phyloP scores from a whole-genome alignment of 2,329 filamentous ascomycete species.

The Alternaria longipes region DNA sequence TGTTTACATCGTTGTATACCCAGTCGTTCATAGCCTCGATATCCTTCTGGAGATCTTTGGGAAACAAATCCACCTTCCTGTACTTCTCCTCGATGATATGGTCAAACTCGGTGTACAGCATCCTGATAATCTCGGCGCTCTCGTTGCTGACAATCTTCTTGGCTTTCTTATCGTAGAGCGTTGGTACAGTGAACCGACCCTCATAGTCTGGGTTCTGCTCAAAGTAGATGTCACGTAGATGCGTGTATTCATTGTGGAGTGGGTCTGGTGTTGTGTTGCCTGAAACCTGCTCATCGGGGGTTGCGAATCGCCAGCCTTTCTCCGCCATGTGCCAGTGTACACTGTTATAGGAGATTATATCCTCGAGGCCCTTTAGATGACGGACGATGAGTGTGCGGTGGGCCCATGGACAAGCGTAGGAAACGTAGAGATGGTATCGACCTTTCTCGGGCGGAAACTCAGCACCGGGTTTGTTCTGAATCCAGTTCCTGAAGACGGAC shows the following conservation, averaged over 20 bases:
- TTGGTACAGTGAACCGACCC: conserved; percentile 87
- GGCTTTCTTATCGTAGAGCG: conserved; percentile 80
- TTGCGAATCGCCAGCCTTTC: conserved; percentile 84
- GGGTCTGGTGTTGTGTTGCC: conserved; percentile 69
- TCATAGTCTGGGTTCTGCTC: conserved; percentile 73
- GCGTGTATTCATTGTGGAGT: conserved; percentile 71
- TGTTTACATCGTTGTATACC: conserved; percentile 63
- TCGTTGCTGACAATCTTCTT: conserved; percentile 89
- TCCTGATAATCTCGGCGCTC: conserved; percentile 90
- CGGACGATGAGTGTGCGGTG: conserved; percentile 87
- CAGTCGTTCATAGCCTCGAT: conserved; percentile 63
- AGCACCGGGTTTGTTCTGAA: conserved; percentile 75
- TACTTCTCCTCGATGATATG: conserved; percentile 57
- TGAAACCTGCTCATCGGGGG: conserved; percentile 66
- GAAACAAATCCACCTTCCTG: conserved; percentile 57
- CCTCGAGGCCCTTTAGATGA: conserved; percentile 90
- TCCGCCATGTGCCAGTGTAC: conserved; percentile 90
- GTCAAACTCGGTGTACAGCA: conserved; percentile 86
- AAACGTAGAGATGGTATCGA: conserved; percentile 94
- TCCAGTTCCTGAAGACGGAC: conserved; percentile 82
- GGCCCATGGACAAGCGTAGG: conserved; percentile 94
- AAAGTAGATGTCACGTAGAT: conserved; percentile 84
- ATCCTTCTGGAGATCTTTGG: conserved; percentile 53
- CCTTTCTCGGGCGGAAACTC: conserved; percentile 86
- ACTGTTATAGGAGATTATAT: conserved; percentile 79